phyloP scores from a whole-genome alignment of 2,329 filamentous ascomycete genomes.

The Microsporum ferrugineum region DNA sequence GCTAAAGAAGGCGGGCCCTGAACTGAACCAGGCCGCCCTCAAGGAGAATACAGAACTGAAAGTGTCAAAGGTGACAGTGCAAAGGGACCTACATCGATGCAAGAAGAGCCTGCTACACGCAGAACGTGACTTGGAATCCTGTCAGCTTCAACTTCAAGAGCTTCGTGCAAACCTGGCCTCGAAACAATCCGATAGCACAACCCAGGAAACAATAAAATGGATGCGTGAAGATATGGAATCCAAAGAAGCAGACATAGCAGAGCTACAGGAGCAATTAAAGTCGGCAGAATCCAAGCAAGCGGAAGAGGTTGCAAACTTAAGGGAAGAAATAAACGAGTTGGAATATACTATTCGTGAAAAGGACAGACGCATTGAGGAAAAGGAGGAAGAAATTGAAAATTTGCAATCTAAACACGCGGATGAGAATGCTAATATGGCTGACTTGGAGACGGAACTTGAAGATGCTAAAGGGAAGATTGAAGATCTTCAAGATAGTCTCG shows the following conservation, averaged over 20 bases:
- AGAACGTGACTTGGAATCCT: slow-evolving; percentile 75
- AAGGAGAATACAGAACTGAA: slow-evolving; percentile 96
- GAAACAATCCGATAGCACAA: slow-evolving; percentile 59
- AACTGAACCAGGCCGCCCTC: slow-evolving; percentile 77
- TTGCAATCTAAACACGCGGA: slow-evolving; percentile 42
- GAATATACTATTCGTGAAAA: slow-evolving; percentile 67
- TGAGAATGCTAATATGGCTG: slow-evolving; percentile 32
- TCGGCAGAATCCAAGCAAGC: slow-evolving; percentile 44
- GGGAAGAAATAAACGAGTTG: slow-evolving; percentile 63
- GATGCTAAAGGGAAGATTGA: slow-evolving; percentile 35
- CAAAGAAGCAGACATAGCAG: slow-evolving; percentile 34
- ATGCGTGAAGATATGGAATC: slow-evolving; percentile 41
- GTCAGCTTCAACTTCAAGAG: slow-evolving; percentile 68
- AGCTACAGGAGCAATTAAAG: slow-evolving; percentile 44
- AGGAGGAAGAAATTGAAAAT: slow-evolving; percentile 62
- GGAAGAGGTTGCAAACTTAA: slow-evolving; percentile 54
- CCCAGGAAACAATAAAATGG: slow-evolving; percentile 49
- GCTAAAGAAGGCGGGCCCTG: slow-evolving; percentile 72
- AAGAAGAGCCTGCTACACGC: slow-evolving; percentile 72
- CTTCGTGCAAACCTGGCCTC: slow-evolving; percentile 71
- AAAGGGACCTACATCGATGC: slow-evolving; percentile 73
- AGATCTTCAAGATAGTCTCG: slow-evolving; percentile 34
- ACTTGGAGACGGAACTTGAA: slow-evolving; percentile 41
- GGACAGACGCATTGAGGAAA: slow-evolving; percentile 59
- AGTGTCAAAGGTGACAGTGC: slow-evolving; percentile 80